A percentile compares a stretch with the other conserved stretches of the same genome.
Conservation (phyloP, 2,329 filamentous ascomycete genomes). For the Penicillium sumatraense region DNA sequence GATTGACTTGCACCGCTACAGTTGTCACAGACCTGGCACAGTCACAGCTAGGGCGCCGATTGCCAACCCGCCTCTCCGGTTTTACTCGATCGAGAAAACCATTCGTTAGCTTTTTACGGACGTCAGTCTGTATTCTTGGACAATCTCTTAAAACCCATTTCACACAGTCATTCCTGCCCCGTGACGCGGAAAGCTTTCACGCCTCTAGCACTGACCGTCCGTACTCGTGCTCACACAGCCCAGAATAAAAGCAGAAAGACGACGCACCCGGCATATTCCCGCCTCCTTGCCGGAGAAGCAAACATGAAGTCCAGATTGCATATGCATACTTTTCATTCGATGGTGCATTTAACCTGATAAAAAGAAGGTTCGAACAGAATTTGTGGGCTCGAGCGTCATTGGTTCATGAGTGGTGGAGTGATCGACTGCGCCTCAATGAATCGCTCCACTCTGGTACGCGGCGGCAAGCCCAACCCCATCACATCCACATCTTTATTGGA, state of each 20-base stretch:
- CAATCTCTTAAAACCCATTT: no score
- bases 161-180: neutral
- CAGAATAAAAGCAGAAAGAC: neutral
- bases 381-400: no score
- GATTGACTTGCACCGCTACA: no score
- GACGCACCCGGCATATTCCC: constrained; percentile 2
- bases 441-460: neutral
- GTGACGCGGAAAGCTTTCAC: neutral
- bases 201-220: neutral
- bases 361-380: no score
- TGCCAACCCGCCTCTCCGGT: no score
- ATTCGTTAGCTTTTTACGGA: no score
- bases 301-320: neutral
- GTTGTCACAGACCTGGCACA: no score
- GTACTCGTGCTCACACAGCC: neutral
- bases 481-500: constrained; percentile 10
- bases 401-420: constrained; percentile 8
- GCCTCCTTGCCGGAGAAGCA: neutral
- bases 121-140: no score
- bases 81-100: no score
- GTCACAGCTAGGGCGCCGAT: no score
- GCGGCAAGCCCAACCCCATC: constrained; percentile 15
- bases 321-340: no score
- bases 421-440: constrained; percentile 13
- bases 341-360: no score